Evolutionary conservation across 345 rosid species (phyloP).

Genomic region (Gossypium anomalum): DNA sequence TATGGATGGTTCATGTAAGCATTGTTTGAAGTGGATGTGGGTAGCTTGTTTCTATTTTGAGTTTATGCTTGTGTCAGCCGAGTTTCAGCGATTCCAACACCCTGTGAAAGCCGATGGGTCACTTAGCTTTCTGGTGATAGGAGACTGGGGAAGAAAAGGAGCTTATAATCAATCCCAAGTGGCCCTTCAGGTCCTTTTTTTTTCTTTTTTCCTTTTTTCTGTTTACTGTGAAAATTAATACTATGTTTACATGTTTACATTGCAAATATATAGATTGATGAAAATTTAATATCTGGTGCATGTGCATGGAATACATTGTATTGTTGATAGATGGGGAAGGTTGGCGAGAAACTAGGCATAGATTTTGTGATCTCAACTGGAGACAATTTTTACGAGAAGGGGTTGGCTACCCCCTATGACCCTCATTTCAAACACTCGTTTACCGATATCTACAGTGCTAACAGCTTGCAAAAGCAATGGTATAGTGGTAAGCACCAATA

Average conservation of each 20-base stretch:
- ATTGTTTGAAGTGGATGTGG: not conserved
- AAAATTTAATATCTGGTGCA: not conserved
- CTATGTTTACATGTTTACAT: not conserved
- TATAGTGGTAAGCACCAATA: constrained; percentile 42
- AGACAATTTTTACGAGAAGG: constrained; percentile 71
- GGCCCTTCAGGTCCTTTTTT: constrained; percentile 5
- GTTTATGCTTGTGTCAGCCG: not conserved
- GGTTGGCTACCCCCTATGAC: constrained; percentile 47
- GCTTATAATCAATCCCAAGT: constrained; percentile 5
- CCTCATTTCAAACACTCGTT: constrained; percentile 54
- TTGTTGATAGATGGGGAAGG: constrained; percentile 51
- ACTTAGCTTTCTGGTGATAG: constrained; percentile 22
- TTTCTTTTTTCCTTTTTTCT: not conserved
- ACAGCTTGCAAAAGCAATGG: constrained; percentile 74
- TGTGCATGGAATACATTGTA: not conserved
- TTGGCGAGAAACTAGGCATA: constrained; percentile 50
- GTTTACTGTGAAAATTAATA: not conserved
- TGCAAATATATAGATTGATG: not conserved
- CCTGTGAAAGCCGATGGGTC: constrained; percentile 18
- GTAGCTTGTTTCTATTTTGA: not conserved
- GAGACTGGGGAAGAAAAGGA: constrained; percentile 29
- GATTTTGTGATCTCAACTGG: constrained; percentile 71
- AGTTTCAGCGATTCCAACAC: constrained; percentile 17
- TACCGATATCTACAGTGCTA: constrained; percentile 50
- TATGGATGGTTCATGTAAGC: not conserved